A percentile compares a stretch with the other conserved stretches of the same genome.
These are phyloP conservation scores for Fragaria iinumae DNA, from an alignment of 306 rosid genomes.

Conservation along the genomic window DNA sequence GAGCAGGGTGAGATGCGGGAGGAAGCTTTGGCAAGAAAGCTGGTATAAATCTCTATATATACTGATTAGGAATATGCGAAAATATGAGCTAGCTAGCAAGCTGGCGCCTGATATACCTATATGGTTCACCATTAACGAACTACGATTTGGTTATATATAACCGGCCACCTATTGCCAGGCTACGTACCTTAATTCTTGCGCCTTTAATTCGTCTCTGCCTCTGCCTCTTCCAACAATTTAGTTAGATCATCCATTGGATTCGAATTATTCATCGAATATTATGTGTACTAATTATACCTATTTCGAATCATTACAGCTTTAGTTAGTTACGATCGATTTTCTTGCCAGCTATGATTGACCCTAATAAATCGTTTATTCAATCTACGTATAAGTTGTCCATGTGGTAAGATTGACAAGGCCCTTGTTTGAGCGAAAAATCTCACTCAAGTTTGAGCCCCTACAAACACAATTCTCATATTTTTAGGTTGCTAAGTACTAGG, in stretches of 20 bases:
- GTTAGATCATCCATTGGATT: not conserved
- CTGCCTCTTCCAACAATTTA: constrained; percentile 2
- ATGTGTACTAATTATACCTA: not conserved
- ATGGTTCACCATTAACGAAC: not conserved
- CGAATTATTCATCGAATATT: not conserved
- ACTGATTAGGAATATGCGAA: not conserved
- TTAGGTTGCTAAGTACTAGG: no score
- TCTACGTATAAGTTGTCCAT: no score
- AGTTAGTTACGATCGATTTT: not conserved
- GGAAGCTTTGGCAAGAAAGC: constrained; percentile 7
- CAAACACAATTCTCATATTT: no score
- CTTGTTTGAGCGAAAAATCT: no score
- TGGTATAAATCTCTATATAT: constrained; percentile 8
- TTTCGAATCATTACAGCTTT: not conserved
- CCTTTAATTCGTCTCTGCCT: constrained; percentile 4
- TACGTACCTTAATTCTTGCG: not conserved
- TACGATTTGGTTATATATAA: not conserved
- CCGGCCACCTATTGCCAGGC: not conserved
- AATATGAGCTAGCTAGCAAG: constrained; percentile 1
- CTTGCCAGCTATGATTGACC: no score
- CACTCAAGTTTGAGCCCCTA: no score
- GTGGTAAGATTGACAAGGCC: no score
- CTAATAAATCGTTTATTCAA: no score
- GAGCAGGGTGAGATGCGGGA: constrained; percentile 32
- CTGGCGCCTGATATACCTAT: not conserved